A percentile compares a stretch with the other conserved stretches of the same genome.
These are phyloP conservation scores for Yamadazyma ubonensis DNA, from an alignment of 805 yeast genomes.

Conservation along the genomic window DNA sequence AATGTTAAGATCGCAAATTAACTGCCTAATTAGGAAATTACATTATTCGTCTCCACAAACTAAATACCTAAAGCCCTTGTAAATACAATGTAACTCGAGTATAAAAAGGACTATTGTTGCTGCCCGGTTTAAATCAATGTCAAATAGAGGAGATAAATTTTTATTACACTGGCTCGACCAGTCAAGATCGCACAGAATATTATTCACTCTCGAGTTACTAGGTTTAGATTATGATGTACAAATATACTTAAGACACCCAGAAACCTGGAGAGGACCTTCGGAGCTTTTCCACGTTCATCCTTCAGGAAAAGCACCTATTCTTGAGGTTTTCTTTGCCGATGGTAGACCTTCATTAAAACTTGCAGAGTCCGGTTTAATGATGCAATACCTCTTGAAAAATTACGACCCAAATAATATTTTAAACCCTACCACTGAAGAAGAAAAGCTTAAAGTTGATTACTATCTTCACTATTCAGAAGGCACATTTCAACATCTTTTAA, in stretches of 20 bases:
- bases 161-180: constrained; percentile 41
- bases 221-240: constrained; percentile 54
- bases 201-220: constrained; percentile 66
- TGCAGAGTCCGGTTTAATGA: constrained; percentile 39
- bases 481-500: constrained; percentile 51
- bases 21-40: constrained; percentile 13
- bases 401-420: constrained; percentile 33
- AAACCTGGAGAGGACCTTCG: constrained; percentile 44
- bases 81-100: background rate
- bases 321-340: constrained; percentile 43
- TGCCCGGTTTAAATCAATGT: constrained; percentile 10
- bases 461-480: constrained; percentile 62
- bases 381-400: constrained; percentile 35
- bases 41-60: constrained; percentile 9
- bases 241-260: constrained; percentile 49
- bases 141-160: constrained; percentile 15
- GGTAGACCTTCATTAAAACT: constrained; percentile 33
- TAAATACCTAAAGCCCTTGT: background rate
- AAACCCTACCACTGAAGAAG: constrained; percentile 31
- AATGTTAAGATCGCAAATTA: background rate
- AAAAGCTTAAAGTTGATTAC: constrained; percentile 48
- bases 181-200: constrained; percentile 59
- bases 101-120: constrained; percentile 1
- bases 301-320: constrained; percentile 61
- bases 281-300: constrained; percentile 56